Base-by-base conservation (phyloP, 2,329 filamentous ascomycete genomes). In the Blastomyces parvus region DNA sequence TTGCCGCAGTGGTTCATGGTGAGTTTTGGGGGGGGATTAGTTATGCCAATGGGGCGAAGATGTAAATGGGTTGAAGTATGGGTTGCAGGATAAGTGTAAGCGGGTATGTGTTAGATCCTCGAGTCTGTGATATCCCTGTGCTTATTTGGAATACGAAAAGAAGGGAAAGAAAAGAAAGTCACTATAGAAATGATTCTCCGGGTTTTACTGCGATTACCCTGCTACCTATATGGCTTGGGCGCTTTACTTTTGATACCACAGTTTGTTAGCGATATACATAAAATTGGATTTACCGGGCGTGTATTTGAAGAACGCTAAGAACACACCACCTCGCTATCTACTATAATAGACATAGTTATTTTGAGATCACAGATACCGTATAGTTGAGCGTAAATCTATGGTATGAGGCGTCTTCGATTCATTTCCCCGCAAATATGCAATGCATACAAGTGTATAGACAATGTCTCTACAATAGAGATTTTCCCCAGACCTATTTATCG, bases 1-100 rank as follows among this genome's bases (percentile, higher is more conserved):
- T 99, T 69, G 82, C 81, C 61, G 90, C 91, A 0, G 91, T 96
- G 17, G 84, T 88, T 0, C 85, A 86, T 60, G 72, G 72, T 61
- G 91, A 91, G 0, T 94, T 89, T 73, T 78, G 89, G 64, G 81
- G 80, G 13, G 55, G n/a, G 0, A 42, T 17, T 7, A 19, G 80
- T 64, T 17, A 27, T 42, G n/a, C 9, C 17, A 58, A 84, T 74
- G 83, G 83, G 11, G 84, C 74, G 59, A 77, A 73, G 69, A 76
- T 75, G 67, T 78, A 66, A 69, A 69, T n/a, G 25, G 14, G 57
- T n/a, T 30, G n/a, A 27, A 30, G 1, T 19, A 36, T n/a, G 25
- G 14, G 57, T n/a, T 30, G n/a, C 19, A 30, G 1, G 11, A 36
- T 48, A 19, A 11, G 27, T n/a, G 33, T 8, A 38, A 5, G 9